Percentiles rank a stretch among this genome's conserved stretches.
Conservation (phyloP, 2,329 filamentous ascomycete species). For the Beauveria scarabaeidicola region DNA sequence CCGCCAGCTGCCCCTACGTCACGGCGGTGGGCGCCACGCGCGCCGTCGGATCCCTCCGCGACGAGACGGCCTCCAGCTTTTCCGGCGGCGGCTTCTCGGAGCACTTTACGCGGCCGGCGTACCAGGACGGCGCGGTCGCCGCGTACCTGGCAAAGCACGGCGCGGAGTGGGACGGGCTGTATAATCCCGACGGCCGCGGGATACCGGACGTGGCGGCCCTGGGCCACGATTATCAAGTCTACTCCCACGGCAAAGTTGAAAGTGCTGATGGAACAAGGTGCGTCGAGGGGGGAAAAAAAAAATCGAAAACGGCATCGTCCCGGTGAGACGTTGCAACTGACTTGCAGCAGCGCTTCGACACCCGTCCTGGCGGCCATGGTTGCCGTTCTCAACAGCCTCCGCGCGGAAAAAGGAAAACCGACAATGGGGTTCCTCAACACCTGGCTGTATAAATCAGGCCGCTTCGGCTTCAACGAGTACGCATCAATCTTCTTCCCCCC, state of each 20-base stretch:
- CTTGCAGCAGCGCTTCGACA: conserved; percentile 39
- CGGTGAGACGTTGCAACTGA: background rate
- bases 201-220: conserved; percentile 57
- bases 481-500: conserved; percentile 8
- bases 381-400: conserved; percentile 54
- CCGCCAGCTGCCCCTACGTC: conserved; percentile 47
- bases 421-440: conserved; percentile 54
- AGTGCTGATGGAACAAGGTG: conserved; percentile 27
- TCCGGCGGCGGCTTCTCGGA: conserved; percentile 44
- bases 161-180: conserved; percentile 40
- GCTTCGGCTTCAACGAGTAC: conserved; percentile 28
- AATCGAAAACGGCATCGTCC: background rate
- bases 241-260: conserved; percentile 21
- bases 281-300: background rate
- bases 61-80: conserved; percentile 45
- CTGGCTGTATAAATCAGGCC: conserved; percentile 41
- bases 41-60: conserved; percentile 24
- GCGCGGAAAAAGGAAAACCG: conserved; percentile 44
- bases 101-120: conserved; percentile 34
- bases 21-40: conserved; percentile 53
- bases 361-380: conserved; percentile 57
- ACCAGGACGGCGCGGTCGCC: conserved; percentile 37
- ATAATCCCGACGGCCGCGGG: conserved; percentile 41
- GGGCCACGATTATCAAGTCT: conserved; percentile 24
- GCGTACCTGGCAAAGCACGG: conserved; percentile 36